Conservation (phyloP, 768 basidiomycete genomes). For the Fomitopsis serialis region DNA sequence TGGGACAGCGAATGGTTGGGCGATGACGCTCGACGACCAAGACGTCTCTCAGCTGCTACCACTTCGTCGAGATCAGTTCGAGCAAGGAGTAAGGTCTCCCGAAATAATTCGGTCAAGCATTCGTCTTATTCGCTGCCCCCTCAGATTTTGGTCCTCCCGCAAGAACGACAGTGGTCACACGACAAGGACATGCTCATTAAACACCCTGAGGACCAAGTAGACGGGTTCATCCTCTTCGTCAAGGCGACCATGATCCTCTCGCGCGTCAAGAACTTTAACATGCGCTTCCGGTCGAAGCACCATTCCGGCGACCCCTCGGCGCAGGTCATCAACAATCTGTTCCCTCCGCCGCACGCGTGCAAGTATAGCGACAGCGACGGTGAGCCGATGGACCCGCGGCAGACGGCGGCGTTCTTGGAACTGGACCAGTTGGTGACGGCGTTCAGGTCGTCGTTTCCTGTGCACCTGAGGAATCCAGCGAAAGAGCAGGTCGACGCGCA, state of each 20-base stretch:
- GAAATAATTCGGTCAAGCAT: not conserved
- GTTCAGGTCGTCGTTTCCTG: slow-evolving; percentile 56
- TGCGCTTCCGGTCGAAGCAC: slow-evolving; percentile 57
- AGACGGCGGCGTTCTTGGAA: slow-evolving; percentile 57
- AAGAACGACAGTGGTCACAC: slow-evolving; percentile 64
- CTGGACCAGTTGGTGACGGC: slow-evolving; percentile 52
- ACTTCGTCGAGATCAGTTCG: slow-evolving; percentile 52
- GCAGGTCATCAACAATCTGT: slow-evolving; percentile 11
- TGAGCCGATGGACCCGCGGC: slow-evolving; percentile 45
- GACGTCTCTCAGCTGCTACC: slow-evolving; percentile 72
- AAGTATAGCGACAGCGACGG: not conserved
- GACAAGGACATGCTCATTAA: slow-evolving; percentile 51
- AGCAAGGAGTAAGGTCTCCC: slow-evolving; percentile 46
- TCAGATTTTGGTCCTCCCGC: slow-evolving; percentile 26
- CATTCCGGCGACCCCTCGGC: slow-evolving; percentile 51
- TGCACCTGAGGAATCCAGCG: slow-evolving; percentile 51
- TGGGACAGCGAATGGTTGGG: slow-evolving; percentile 67
- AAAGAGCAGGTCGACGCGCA: slow-evolving; percentile 49
- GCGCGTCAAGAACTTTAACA: slow-evolving; percentile 57
- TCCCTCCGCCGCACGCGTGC: not conserved
- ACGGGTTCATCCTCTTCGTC: slow-evolving; percentile 68
- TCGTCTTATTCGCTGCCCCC: slow-evolving; percentile 12
- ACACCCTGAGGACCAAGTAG: slow-evolving; percentile 58
- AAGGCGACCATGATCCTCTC: slow-evolving; percentile 65
- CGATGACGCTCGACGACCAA: slow-evolving; percentile 64